Percentiles rank a stretch among this genome's conserved stretches.
phyloP scores from a whole-genome alignment of 2,329 filamentous ascomycete genomes.

The Aspergillus texensis region DNA sequence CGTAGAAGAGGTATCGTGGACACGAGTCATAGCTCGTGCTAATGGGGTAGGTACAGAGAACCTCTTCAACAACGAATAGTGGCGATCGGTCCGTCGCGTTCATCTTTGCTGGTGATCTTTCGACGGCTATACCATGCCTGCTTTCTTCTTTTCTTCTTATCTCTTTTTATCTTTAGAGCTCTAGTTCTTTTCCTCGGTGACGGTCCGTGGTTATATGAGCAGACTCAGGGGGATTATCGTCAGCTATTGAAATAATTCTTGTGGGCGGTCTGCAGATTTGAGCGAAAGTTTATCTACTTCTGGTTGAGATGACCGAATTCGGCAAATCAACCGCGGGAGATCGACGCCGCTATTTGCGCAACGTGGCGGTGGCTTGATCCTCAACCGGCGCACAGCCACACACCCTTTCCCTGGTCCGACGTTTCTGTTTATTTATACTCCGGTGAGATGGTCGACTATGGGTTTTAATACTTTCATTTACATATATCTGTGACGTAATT shows the following conservation, averaged over 20 bases:
- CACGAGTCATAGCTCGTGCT: slow-evolving; percentile 38
- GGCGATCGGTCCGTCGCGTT: slow-evolving; percentile 1
- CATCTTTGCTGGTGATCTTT: neutral
- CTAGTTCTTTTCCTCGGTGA: neutral
- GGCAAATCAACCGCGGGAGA: neutral
- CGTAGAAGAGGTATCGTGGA: slow-evolving; percentile 38
- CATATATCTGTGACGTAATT: neutral
- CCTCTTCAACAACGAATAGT: slow-evolving; percentile 33
- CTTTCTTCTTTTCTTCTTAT: neutral
- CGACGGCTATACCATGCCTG: neutral
- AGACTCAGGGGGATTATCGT: neutral
- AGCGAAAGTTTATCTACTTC: neutral
- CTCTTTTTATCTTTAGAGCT: neutral
- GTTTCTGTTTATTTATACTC: neutral
- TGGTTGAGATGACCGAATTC: neutral
- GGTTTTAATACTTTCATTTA: neutral
- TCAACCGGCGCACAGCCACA: neutral
- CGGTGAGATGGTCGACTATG: too few species aligned
- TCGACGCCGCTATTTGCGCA: neutral
- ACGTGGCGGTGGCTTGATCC: neutral
- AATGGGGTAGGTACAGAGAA: slow-evolving; percentile 35
- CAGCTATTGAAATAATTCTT: neutral
- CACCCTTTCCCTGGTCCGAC: neutral
- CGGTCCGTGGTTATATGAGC: too few species aligned
- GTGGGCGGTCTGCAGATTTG: neutral